Base-by-base conservation (phyloP, 768 basidiomycete species). In the Tricholoma bakamatsutake region DNA sequence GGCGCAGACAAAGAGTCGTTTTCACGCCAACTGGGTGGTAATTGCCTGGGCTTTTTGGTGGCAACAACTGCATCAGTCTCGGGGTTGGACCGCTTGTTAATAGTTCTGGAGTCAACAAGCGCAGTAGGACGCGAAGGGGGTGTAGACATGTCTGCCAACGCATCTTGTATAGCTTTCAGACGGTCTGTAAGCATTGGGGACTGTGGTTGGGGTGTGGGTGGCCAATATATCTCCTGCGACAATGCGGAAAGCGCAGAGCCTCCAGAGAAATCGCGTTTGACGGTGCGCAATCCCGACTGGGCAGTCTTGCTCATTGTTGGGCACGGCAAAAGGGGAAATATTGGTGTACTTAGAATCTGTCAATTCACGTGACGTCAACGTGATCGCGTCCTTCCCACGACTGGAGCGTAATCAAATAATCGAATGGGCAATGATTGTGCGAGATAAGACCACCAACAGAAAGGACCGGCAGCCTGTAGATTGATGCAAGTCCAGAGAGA, bases 251-350 rank as follows among this genome's bases (percentile, higher is more conserved):
- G 35, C 3, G 71, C 65, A 0, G 66, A 66, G 59, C 70, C 47
- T 4, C 8, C 28, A 0, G 85, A 87, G 66, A 81, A 90, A 66
- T 90, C 82, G 56, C 89, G 80, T 59, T 76, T 76, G 45, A 89
- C 58, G 1, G 77, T 76, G 34, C 80, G 71, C 21, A 90, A 76
- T 1, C 88, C 88, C 0, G 88, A 90, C 60, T 73, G 73, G 13
- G 76, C 68, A 12, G 72, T 55, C 55, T 72, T 75, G 27, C 69
- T 59, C 61, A 69, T 70, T 10, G 54, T 55, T 7, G 50, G 18
- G n/a, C 53, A 45, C 12, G 57, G 24, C 8, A 37, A 47, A 21
- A 50, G 46, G 1, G 55, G 39, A 45, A 42, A 31, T 31, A 34
- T 47, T 39, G 34, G 12, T 30, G n/a, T n/a, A n/a, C 17, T 42